phyloP scores from a whole-genome alignment of 106 monocot genomes.

The Apostasia shenzhenica region DNA sequence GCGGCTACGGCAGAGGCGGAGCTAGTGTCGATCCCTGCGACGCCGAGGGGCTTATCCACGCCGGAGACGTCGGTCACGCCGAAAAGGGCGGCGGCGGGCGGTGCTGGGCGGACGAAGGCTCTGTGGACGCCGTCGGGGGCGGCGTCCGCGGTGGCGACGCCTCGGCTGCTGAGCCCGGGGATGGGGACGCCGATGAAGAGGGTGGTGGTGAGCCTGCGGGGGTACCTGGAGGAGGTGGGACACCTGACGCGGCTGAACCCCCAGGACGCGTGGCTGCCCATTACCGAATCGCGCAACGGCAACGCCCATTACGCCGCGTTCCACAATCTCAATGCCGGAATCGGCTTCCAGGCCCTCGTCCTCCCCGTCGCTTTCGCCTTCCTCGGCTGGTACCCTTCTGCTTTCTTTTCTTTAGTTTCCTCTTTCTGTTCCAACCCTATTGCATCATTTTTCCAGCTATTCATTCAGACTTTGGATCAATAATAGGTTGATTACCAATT shows the following conservation, averaged over 20 bases:
- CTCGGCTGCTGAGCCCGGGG: conserved; percentile 48
- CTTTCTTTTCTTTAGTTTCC: not conserved
- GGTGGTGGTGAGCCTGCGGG: conserved; percentile 66
- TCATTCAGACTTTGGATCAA: not conserved
- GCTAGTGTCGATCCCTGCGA: conserved; percentile 85
- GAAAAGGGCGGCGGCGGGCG: not conserved
- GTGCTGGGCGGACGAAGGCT: conserved; percentile 19
- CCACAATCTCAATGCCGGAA: conserved; percentile 86
- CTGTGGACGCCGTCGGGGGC: conserved; percentile 41
- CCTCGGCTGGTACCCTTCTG: conserved; percentile 63
- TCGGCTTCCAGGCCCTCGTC: conserved; percentile 92
- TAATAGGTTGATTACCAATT: not conserved
- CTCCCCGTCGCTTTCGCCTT: conserved; percentile 86
- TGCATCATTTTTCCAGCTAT: not conserved
- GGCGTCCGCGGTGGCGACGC: conserved; percentile 29
- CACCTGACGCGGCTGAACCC: conserved; percentile 95
- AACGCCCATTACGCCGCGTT: conserved; percentile 95
- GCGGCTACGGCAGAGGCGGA: conserved; percentile 39
- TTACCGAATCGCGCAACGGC: conserved; percentile 86
- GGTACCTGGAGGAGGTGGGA: conserved; percentile 90
- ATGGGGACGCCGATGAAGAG: conserved; percentile 67
- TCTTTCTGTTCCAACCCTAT: not conserved
- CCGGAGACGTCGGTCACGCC: conserved; percentile 49
- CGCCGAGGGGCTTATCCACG: conserved; percentile 50
- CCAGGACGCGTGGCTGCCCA: conserved; percentile 95